Evolutionary conservation across 768 basidiomycete species (phyloP).

Genomic region (Pleurotus giganteus): DNA sequence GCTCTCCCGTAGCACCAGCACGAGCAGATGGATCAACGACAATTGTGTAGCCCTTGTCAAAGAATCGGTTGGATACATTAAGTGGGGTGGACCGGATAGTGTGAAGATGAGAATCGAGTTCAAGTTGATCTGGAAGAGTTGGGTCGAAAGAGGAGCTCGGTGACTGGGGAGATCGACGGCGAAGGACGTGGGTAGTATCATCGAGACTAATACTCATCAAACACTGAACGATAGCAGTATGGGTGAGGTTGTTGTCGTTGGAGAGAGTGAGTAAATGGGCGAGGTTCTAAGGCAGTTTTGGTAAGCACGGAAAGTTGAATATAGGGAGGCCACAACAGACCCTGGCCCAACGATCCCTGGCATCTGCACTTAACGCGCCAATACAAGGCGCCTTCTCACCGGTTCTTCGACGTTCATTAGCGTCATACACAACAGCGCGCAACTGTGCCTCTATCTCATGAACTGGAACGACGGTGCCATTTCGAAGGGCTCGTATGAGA

Average conservation of each 20-base stretch:
- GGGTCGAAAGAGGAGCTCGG: conserved; percentile 19
- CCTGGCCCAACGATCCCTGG: conserved; percentile 78
- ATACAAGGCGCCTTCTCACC: conserved; percentile 63
- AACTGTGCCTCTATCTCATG: conserved; percentile 43
- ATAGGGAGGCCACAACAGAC: conserved; percentile 33
- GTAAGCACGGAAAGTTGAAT: background rate
- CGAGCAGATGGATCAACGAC: conserved; percentile 84
- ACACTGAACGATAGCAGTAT: conserved; percentile 67
- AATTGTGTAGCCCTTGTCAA: conserved; percentile 83
- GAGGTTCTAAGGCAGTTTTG: conserved; percentile 57
- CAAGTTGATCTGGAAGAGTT: conserved; percentile 26
- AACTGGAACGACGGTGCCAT: conserved; percentile 33
- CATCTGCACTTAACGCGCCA: conserved; percentile 74
- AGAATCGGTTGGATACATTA: conserved; percentile 79
- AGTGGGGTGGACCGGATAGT: conserved; percentile 62
- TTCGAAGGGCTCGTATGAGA: conserved; percentile 62
- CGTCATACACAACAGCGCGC: conserved; percentile 56
- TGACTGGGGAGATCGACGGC: conserved; percentile 21
- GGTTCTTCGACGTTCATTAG: conserved; percentile 38
- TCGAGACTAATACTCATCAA: conserved; percentile 84
- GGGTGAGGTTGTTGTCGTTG: conserved; percentile 54
- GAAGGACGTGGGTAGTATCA: conserved; percentile 51
- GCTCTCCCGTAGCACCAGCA: conserved; percentile 87
- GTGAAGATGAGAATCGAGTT: conserved; percentile 71
- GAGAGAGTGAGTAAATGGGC: conserved; percentile 66